Percentiles rank a stretch among this genome's conserved stretches.
Conservation (phyloP, 2,329 filamentous ascomycete species). For the Achaetomium macrosporum region DNA sequence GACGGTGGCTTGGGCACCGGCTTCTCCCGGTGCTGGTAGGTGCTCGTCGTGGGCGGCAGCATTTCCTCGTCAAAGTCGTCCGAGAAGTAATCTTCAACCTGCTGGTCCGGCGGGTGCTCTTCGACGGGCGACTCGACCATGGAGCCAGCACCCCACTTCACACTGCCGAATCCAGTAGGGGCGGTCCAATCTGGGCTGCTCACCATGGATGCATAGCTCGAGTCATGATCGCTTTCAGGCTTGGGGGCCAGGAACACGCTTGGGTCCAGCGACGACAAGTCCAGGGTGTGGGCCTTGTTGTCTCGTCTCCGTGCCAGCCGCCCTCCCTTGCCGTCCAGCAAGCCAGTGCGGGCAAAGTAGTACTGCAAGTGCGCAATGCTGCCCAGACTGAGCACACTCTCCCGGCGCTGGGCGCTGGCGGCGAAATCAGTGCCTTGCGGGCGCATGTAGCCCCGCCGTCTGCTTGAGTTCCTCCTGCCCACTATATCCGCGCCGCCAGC, state of each 20-base stretch:
- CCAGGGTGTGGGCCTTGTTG: slow-evolving; percentile 52
- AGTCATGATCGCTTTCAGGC: slow-evolving; percentile 46
- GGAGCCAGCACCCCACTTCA: slow-evolving; percentile 28
- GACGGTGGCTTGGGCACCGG: slow-evolving; percentile 79
- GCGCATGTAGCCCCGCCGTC: slow-evolving; percentile 77
- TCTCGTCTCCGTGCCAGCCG: slow-evolving; percentile 66
- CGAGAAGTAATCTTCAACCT: slow-evolving; percentile 39
- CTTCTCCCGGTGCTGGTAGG: slow-evolving; percentile 81
- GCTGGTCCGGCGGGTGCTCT: slow-evolving; percentile 33
- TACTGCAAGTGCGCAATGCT: slow-evolving; percentile 97
- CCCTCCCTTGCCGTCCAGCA: slow-evolving; percentile 88
- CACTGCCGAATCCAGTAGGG: slow-evolving; percentile 29
- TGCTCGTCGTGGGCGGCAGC: slow-evolving; percentile 95
- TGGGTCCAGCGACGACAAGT: slow-evolving; percentile 49
- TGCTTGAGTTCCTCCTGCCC: slow-evolving; percentile 27
- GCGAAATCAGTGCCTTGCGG: slow-evolving; percentile 86
- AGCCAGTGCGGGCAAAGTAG: slow-evolving; percentile 91
- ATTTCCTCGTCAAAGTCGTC: slow-evolving; percentile 63
- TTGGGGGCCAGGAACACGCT: slow-evolving; percentile 33
- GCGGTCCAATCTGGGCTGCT: slow-evolving; percentile 51
- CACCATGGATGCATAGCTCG: slow-evolving; percentile 54
- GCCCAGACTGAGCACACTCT: slow-evolving; percentile 92
- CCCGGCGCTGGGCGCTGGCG: slow-evolving; percentile 78
- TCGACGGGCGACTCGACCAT: slow-evolving; percentile 46
- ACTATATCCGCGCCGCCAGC: slow-evolving; percentile 36